Percentiles rank a stretch among this genome's conserved stretches.
phyloP scores from a whole-genome alignment of 148 eudicot genomes.

The Arbutus unedo region DNA sequence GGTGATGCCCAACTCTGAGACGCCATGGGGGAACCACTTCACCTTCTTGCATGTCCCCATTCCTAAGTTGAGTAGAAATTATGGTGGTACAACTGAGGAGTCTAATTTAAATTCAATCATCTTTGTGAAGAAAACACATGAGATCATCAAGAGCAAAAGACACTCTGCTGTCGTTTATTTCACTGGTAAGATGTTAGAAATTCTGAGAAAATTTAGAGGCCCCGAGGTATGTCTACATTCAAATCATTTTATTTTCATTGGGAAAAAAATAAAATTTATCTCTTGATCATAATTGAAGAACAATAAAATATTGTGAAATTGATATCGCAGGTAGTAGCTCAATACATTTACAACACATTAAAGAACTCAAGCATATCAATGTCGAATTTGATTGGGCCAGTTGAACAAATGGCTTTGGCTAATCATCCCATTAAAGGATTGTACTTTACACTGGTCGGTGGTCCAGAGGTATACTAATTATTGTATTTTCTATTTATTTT shows the following conservation, averaged over 20 bases:
- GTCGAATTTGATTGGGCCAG: conserved; percentile 58
- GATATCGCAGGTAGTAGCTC: conserved; percentile 41
- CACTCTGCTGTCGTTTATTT: conserved; percentile 22
- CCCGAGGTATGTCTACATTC: conserved; percentile 8
- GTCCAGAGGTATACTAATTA: conserved; percentile 43
- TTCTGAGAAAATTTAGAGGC: conserved; percentile 1
- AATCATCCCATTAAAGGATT: conserved; percentile 56
- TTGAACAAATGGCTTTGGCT: conserved; percentile 49
- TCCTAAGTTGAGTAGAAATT: conserved; percentile 22
- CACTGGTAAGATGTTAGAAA: conserved; percentile 2
- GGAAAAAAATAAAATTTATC: too few species aligned
- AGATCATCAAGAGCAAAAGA: conserved; percentile 28
- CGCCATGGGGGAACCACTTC: conserved; percentile 51
- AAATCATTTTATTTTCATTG: not conserved
- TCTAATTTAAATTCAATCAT: conserved; percentile 27
- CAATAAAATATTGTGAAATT: not conserved
- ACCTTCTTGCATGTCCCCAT: conserved; percentile 36
- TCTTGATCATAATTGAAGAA: too few species aligned
- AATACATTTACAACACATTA: conserved; percentile 33
- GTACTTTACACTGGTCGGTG: conserved; percentile 51
- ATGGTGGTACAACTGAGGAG: not conserved
- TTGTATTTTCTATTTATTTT: not conserved
- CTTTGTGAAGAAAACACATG: conserved; percentile 27
- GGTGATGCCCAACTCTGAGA: conserved; percentile 31
- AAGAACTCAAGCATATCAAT: conserved; percentile 49